These are phyloP conservation scores for Sugiyamaella lignohabitans DNA, from an alignment of 805 yeast species.

Conservation along the genomic window DNA sequence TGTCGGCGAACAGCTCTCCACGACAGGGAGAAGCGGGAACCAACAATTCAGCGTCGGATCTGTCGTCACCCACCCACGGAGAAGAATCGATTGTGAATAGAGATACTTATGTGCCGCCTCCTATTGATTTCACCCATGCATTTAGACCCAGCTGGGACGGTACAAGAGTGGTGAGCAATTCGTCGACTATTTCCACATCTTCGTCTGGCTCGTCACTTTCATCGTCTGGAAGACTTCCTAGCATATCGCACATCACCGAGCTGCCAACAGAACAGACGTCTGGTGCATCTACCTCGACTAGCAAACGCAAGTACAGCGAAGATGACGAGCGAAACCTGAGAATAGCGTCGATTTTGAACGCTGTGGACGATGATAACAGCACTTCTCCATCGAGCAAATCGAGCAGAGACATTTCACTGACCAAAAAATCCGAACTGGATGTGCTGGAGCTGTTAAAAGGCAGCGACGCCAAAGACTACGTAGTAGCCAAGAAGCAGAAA, in stretches of 20 bases:
- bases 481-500: slow-evolving; percentile 29
- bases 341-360: slow-evolving; percentile 13
- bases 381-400: neutral
- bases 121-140: slow-evolving; percentile 38
- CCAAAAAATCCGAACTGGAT: neutral
- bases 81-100: slow-evolving; percentile 1
- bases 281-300: neutral
- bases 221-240: slow-evolving; percentile 1
- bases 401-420: neutral
- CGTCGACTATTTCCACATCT: slow-evolving; percentile 1
- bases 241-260: neutral
- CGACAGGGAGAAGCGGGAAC: no score
- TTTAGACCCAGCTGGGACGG: slow-evolving; percentile 18
- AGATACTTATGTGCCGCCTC: slow-evolving; percentile 29
- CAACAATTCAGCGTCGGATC: neutral
- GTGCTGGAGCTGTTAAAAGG: slow-evolving; percentile 25
- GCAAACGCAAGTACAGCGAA: slow-evolving; percentile 1
- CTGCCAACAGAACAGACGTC: no score
- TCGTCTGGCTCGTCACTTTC: neutral
- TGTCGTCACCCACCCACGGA: neutral
- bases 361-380: slow-evolving; percentile 10
- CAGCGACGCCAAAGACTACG: slow-evolving; percentile 29
- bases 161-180: slow-evolving; percentile 1
- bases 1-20: neutral
- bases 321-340: slow-evolving; percentile 11